Percentiles rank a stretch among this genome's conserved stretches.
Evolutionary conservation across 2,329 filamentous ascomycete species (phyloP).

Genomic region (Cercospora janseana): DNA sequence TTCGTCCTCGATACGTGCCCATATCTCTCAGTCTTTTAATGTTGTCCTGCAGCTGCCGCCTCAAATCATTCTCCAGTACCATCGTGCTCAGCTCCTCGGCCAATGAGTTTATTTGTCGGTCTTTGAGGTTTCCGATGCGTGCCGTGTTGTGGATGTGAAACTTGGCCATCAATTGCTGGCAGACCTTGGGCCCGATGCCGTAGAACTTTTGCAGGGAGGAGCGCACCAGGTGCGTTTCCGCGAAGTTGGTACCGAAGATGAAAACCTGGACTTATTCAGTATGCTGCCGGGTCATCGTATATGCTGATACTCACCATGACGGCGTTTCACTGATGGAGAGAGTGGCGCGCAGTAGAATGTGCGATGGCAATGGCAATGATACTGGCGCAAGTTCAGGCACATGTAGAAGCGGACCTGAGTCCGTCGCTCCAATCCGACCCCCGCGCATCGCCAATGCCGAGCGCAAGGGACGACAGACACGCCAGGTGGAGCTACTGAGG

Average conservation of each 20-base stretch:
- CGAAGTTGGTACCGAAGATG: slow-evolving; percentile 83
- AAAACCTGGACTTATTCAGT: slow-evolving; percentile 46
- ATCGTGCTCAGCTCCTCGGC: slow-evolving; percentile 83
- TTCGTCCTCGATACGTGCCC: slow-evolving; percentile 80
- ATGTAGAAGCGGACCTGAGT: background rate
- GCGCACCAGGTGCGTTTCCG: slow-evolving; percentile 71
- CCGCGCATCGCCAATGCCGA: slow-evolving; percentile 2
- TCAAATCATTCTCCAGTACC: slow-evolving; percentile 89
- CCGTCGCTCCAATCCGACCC: too few relatives aligned
- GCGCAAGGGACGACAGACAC: slow-evolving; percentile 5
- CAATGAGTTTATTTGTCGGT: slow-evolving; percentile 75
- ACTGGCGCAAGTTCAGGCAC: slow-evolving; percentile 4
- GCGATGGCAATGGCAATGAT: background rate
- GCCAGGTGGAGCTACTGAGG: slow-evolving; percentile 9
- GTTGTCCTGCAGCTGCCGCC: slow-evolving; percentile 75
- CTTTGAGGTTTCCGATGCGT: slow-evolving; percentile 70
- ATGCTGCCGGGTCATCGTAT: background rate
- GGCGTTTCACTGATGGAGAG: background rate
- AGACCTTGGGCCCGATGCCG: slow-evolving; percentile 70
- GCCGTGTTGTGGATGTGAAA: slow-evolving; percentile 83
- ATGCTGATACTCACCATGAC: slow-evolving; percentile 17
- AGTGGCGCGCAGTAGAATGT: background rate
- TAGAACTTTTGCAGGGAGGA: slow-evolving; percentile 78
- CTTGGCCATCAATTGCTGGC: slow-evolving; percentile 77
- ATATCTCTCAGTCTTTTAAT: slow-evolving; percentile 86